A percentile compares a stretch with the other conserved stretches of the same genome.
Evolutionary conservation across 148 eudicot genomes (phyloP).

Genomic region (Gaultheria prostrata): DNA sequence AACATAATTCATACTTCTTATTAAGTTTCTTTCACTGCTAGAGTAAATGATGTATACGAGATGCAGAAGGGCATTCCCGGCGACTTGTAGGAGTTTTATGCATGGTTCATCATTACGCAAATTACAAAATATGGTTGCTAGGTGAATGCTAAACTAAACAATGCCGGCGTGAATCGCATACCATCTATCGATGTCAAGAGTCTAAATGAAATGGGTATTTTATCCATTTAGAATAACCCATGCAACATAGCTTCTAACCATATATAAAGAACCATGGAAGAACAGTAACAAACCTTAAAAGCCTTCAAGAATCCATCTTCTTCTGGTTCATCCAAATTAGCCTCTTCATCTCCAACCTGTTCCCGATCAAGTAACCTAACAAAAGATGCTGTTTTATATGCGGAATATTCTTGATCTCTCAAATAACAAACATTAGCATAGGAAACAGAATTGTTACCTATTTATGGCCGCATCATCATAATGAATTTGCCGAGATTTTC

Average conservation of each 20-base stretch:
- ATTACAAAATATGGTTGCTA: neutral
- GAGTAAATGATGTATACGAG: neutral
- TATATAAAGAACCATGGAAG: neutral
- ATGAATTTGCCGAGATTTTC: constrained; percentile 94
- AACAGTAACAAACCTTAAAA: constrained; percentile 60
- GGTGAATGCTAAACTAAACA: neutral
- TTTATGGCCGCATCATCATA: constrained; percentile 96
- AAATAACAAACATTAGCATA: neutral
- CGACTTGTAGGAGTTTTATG: neutral
- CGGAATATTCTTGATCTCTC: neutral
- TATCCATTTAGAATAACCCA: neutral
- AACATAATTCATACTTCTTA: neutral
- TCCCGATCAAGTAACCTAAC: constrained; percentile 87
- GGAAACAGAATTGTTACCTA: constrained; percentile 37
- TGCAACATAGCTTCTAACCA: neutral
- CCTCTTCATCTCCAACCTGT: constrained; percentile 80
- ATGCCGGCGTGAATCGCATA: neutral
- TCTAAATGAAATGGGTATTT: neutral
- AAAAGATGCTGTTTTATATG: constrained; percentile 7
- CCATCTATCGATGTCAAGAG: neutral
- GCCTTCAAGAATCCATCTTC: constrained; percentile 90
- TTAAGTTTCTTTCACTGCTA: neutral
- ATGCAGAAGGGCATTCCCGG: neutral
- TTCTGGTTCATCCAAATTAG: constrained; percentile 76
- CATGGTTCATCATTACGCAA: neutral